phyloP scores from a whole-genome alignment of 768 basidiomycete species.

The Kondoa malvinella region DNA sequence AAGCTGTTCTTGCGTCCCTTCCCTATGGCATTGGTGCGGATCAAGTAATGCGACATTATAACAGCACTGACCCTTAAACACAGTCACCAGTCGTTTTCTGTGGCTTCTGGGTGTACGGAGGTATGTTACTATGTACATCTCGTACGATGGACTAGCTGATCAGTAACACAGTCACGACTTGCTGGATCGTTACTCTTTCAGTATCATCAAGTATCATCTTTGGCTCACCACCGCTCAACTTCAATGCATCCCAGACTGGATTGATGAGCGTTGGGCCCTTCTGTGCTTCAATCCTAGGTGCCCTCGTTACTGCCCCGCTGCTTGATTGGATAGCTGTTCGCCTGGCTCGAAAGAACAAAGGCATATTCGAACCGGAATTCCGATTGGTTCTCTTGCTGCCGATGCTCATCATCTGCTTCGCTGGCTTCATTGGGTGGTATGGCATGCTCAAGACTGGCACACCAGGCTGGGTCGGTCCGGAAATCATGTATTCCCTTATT shows the following conservation, averaged over 20 bases:
- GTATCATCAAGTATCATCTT: not conserved
- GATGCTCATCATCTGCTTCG: not conserved
- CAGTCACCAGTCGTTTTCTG: not conserved
- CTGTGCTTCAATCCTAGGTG: not conserved
- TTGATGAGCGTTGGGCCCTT: not conserved
- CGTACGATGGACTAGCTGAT: not conserved
- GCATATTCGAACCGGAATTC: not conserved
- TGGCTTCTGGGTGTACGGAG: not conserved
- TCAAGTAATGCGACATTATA: not conserved
- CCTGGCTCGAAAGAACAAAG: not conserved
- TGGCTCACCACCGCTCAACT: not conserved
- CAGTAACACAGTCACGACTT: not conserved
- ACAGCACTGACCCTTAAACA: not conserved
- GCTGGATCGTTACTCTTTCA: not conserved
- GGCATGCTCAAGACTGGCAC: not conserved
- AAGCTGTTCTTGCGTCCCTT: conserved; percentile 10
- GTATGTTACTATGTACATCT: not conserved
- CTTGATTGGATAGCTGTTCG: not conserved
- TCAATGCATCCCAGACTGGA: not conserved
- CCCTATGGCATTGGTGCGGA: not conserved
- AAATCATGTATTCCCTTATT: not conserved
- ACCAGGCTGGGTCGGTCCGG: not conserved
- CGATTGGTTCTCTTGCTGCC: not conserved
- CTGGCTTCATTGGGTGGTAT: not conserved
- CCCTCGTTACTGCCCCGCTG: not conserved